phyloP scores from a whole-genome alignment of 495 filamentous ascomycete genomes.

The Trypethelium eluteriae region DNA sequence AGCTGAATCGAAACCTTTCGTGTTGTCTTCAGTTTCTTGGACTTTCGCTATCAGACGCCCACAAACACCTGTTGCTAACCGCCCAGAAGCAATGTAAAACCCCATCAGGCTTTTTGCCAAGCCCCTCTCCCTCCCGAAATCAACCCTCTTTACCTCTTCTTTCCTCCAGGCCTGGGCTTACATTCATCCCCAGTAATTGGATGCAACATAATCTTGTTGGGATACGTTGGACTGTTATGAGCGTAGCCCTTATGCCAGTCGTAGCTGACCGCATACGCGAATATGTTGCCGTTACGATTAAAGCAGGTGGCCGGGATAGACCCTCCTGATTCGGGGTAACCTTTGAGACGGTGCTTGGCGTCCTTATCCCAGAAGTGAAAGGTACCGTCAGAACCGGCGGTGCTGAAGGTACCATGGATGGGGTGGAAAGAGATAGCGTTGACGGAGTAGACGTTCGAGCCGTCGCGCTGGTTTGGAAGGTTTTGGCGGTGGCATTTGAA shows the following conservation, averaged over 20 bases:
- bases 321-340: slow-evolving; percentile 76
- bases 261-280: slow-evolving; percentile 86
- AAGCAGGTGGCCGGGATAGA: slow-evolving; percentile 74
- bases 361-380: slow-evolving; percentile 81
- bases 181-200: slow-evolving; percentile 68
- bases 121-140: not conserved
- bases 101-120: not conserved
- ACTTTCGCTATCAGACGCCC: not conserved
- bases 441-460: slow-evolving; percentile 73
- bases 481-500: slow-evolving; percentile 90
- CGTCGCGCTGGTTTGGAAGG: slow-evolving; percentile 51
- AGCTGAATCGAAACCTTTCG: too few relatives aligned
- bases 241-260: slow-evolving; percentile 91
- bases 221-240: slow-evolving; percentile 57
- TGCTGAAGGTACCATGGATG: slow-evolving; percentile 79
- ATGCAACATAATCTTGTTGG: slow-evolving; percentile 84
- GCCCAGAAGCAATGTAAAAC: not conserved
- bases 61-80: not conserved
- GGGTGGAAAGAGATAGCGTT: slow-evolving; percentile 89
- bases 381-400: slow-evolving; percentile 79
- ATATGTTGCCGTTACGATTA: slow-evolving; percentile 67
- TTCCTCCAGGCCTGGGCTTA: slow-evolving; percentile 64
- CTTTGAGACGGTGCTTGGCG: slow-evolving; percentile 76
- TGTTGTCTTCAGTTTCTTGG: not conserved
- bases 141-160: slow-evolving; percentile 55